Evolutionary conservation across 768 basidiomycete species (phyloP), one percentile per base, ranked within the genome.

Genomic region (Holtermannia corniformis): DNA sequence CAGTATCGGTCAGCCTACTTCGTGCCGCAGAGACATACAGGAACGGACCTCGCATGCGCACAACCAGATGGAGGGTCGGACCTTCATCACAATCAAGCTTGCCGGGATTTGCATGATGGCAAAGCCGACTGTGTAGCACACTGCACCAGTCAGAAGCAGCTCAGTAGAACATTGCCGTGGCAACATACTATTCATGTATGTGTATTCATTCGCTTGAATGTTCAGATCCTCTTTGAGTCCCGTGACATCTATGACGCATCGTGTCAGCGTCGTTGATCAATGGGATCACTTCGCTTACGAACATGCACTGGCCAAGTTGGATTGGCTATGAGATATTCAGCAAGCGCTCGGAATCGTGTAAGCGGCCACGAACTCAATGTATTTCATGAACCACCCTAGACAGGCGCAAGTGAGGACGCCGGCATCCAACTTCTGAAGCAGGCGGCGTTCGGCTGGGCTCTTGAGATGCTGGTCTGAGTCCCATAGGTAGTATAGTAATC

Each of bases 91-190:
- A 26, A 57, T 37, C 13, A 60, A 42, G 46, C 54, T n/a, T n/a
- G n/a, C n/a, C 5, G 59, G 59, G 7, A 60, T 21, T 27, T 60
- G 59, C 50, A 59, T 51, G 13, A 51, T 54, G 20, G 54, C 54
- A 23, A 42, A 51, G 25, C 44, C 25, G 19, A 48, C 37, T 7
- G 54, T 55, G 43, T 55, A 55, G 54, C 54, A 47, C 23, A 14
- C 37, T 32, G 12, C 23, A 12, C 24, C 13, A 11, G 20, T 13
- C n/a, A 19, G 19, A 24, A 20, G 22, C 27, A 14, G 40, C n/a
- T n/a, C n/a, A n/a, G n/a, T n/a, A n/a, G n/a, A n/a, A n/a, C n/a
- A n/a, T n/a, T n/a, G n/a, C n/a, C n/a, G 14, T 14, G 20, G 12
- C 40, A 40, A 58, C 2, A 51, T 50, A 13, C 26, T 27, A 4